A percentile compares a stretch with the other conserved stretches of the same genome.
Conservation (phyloP, 2,329 filamentous ascomycete genomes). For the Dactylellina sp. region DNA sequence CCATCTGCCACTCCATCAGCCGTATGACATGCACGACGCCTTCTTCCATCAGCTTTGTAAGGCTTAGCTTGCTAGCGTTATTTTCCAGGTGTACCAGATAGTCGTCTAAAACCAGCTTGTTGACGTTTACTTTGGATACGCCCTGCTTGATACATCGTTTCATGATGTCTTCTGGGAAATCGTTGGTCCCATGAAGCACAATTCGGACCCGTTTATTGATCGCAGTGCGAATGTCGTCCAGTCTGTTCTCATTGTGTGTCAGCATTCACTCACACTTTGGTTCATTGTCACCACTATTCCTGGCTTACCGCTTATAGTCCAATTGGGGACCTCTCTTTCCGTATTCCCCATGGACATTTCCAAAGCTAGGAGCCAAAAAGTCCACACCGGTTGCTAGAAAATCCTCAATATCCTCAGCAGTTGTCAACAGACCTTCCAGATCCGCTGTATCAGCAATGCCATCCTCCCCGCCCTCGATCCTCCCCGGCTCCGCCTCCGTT, state of each 20-base stretch:
- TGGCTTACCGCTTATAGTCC: constrained; percentile 70
- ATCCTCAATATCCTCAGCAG: constrained; percentile 75
- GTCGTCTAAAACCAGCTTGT: constrained; percentile 68
- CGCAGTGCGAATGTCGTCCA: constrained; percentile 64
- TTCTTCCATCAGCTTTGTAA: constrained; percentile 66
- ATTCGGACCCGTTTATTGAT: constrained; percentile 65
- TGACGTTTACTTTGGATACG: constrained; percentile 71
- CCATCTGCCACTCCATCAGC: constrained; percentile 67
- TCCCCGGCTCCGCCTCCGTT: constrained; percentile 77
- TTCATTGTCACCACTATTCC: background rate
- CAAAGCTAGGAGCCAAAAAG: constrained; percentile 79
- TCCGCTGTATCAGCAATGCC: constrained; percentile 76
- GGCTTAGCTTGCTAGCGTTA: constrained; percentile 62
- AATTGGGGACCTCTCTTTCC: constrained; percentile 73
- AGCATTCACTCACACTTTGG: background rate
- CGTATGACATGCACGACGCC: constrained; percentile 63
- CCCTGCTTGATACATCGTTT: constrained; percentile 68
- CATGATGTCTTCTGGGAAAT: constrained; percentile 68
- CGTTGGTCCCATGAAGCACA: constrained; percentile 72
- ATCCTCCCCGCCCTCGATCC: constrained; percentile 80
- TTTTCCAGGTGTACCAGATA: constrained; percentile 65
- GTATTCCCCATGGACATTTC: constrained; percentile 81
- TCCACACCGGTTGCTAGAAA: constrained; percentile 79
- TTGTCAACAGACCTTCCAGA: constrained; percentile 74
- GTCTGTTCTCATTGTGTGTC: constrained; percentile 57